Percentiles rank a stretch among this genome's conserved stretches.
Conservation (phyloP, 2,329 filamentous ascomycete species). For the Sarocladium brachiariae region DNA sequence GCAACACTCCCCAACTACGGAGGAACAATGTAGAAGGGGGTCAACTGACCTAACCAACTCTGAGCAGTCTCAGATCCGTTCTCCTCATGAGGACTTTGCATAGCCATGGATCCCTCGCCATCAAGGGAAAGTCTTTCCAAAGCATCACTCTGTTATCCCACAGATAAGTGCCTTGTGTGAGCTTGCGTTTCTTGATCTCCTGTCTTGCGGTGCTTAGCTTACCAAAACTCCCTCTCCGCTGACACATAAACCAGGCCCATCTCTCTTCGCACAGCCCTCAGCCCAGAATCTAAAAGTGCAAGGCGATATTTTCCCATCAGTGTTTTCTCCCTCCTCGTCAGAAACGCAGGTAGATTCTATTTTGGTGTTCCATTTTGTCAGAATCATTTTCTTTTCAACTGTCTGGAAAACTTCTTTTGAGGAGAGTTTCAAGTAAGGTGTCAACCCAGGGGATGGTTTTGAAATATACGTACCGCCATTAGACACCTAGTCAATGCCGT, state of each 20-base stretch:
- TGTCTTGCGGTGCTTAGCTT: not conserved
- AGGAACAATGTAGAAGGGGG: no score
- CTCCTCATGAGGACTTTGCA: not conserved
- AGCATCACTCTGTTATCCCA: not conserved
- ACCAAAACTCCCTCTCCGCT: not conserved
- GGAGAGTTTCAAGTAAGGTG: no score
- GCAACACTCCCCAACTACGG: not conserved
- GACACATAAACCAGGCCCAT: constrained; percentile 17
- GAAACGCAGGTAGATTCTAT: constrained; percentile 23
- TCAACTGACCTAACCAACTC: constrained; percentile 3
- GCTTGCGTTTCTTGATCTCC: not conserved
- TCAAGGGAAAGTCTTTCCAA: not conserved
- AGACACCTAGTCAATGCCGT: not conserved
- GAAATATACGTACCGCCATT: constrained; percentile 5
- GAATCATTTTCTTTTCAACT: no score
- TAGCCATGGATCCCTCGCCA: not conserved
- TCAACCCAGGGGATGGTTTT: no score
- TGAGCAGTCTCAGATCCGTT: constrained; percentile 6
- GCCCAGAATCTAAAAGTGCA: constrained; percentile 33
- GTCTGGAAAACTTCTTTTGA: no score
- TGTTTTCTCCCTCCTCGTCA: constrained; percentile 33
- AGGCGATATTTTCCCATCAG: constrained; percentile 31
- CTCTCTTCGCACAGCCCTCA: constrained; percentile 23
- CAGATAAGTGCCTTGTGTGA: not conserved
- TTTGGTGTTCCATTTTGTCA: no score